Evolutionary conservation across 164 flowering plant genomes (phyloP), one percentile per base, ranked within the genome.

Genomic region (Nymphaea thermarum): DNA sequence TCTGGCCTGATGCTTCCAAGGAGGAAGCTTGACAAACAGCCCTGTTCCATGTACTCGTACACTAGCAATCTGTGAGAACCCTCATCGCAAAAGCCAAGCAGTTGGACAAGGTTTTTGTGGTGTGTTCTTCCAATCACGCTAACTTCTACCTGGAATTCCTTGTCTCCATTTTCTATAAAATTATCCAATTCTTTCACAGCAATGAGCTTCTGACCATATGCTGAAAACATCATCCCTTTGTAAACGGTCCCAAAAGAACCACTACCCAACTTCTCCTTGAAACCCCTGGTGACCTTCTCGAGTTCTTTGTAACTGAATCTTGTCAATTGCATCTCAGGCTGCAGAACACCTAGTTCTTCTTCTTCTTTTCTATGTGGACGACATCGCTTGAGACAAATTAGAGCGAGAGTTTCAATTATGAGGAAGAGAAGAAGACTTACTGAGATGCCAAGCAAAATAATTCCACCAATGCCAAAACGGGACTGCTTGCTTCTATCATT

Each of bases 111-210:
- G 14, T 51, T 51, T 15, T 4, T 51, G 14, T 8, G 57, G 8
- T 51, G 57, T 8, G 15, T 7, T 51, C 57, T 51, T 51, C 57
- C 14, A 8, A 51, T 51, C 57, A 51, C 57, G 3, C 10, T 51
- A 10, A 51, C 12, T 51, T 51, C 57, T 51, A 10, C 8, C 14
- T 15, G 8, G 57, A 51, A 51, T 51, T 51, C 57, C 14, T 3
- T 51, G 57, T 51, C 57, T 8, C 57, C 55, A 3, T 51, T 79
- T 44, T 15, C 43, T 1, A 25, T 70, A 45, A 70, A 10, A 42
- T 43, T 66, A 43, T 80, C 72, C 25, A 82, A 65, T 70, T 67
- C 78, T 65, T 80, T 82, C 2, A 80, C 74, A 0, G 82, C 81
- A 42, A 79, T 43, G 8, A 45, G 61, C 3, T 41, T 17, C 2